Conservation (phyloP, 192 early-diverging fungal species). For the Chytriomyces confervae region DNA sequence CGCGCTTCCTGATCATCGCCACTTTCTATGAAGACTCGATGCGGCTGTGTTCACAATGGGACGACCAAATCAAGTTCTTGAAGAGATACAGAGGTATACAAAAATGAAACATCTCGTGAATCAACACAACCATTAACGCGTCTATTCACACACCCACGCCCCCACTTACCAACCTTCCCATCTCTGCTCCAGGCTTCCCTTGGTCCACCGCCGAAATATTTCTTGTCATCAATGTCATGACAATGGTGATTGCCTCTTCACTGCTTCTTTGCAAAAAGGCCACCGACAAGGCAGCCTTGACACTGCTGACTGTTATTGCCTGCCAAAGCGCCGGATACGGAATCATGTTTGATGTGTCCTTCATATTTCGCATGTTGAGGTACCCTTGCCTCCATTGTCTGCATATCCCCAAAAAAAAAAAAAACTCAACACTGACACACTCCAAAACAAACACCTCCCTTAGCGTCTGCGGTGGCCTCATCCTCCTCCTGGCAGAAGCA, state of each 20-base stretch:
- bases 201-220: constrained; percentile 86
- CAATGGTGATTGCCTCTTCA: constrained; percentile 79
- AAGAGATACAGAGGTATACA: constrained; percentile 68
- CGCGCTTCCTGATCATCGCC: constrained; percentile 88
- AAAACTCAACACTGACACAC: no score
- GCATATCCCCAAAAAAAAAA: no score
- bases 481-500: constrained; percentile 89
- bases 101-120: neutral
- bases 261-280: constrained; percentile 79
- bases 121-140: neutral
- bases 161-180: neutral
- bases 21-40: constrained; percentile 94
- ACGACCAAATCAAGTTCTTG: constrained; percentile 85
- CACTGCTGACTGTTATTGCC: constrained; percentile 79
- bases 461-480: constrained; percentile 88
- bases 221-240: constrained; percentile 77
- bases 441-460: constrained; percentile 38
- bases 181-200: constrained; percentile 63
- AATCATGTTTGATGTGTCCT: constrained; percentile 82
- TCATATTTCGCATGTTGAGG: constrained; percentile 81
- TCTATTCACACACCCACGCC: neutral
- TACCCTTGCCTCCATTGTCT: no score
- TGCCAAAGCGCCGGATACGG: constrained; percentile 92
- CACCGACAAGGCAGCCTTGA: constrained; percentile 81
- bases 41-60: constrained; percentile 84